A percentile compares a stretch with the other conserved stretches of the same genome.
phyloP scores from a whole-genome alignment of 2,329 filamentous ascomycete genomes.

The Fusarium armeniacum region DNA sequence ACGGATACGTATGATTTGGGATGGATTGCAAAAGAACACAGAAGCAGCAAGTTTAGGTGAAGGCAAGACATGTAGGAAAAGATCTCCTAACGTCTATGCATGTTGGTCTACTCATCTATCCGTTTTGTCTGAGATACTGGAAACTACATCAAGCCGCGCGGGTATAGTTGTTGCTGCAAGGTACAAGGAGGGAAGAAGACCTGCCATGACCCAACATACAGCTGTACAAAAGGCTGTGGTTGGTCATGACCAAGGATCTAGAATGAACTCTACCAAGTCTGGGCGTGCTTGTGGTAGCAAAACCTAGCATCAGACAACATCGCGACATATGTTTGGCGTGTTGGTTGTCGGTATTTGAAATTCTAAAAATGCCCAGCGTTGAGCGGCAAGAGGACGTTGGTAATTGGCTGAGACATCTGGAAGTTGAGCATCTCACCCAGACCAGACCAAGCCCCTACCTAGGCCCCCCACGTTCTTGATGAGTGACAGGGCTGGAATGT shows the following conservation, averaged over 20 bases:
- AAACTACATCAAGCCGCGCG: slow-evolving; percentile 13
- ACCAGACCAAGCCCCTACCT: neutral
- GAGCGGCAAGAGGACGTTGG: neutral
- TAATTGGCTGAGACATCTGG: slow-evolving; percentile 6
- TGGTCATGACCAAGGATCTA: neutral
- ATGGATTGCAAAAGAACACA: neutral
- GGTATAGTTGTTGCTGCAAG: neutral
- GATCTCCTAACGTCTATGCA: neutral
- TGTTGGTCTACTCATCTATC: neutral
- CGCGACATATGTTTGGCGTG: neutral
- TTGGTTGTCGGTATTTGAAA: slow-evolving; percentile 10
- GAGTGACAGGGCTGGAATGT: slow-evolving; percentile 6
- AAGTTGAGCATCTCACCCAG: slow-evolving; percentile 6
- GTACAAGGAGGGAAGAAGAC: neutral
- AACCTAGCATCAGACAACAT: neutral
- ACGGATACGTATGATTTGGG: neutral
- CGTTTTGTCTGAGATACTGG: neutral
- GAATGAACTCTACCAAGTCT: neutral
- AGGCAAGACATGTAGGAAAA: neutral
- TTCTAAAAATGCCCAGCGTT: neutral
- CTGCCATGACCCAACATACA: neutral
- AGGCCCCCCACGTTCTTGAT: neutral
- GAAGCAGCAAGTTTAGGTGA: neutral
- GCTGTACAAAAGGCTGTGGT: neutral
- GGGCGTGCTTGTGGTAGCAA: slow-evolving; percentile 6